Evolutionary conservation across 129 eudicot genomes (phyloP).

Genomic region (Scalesia atractyloides): DNA sequence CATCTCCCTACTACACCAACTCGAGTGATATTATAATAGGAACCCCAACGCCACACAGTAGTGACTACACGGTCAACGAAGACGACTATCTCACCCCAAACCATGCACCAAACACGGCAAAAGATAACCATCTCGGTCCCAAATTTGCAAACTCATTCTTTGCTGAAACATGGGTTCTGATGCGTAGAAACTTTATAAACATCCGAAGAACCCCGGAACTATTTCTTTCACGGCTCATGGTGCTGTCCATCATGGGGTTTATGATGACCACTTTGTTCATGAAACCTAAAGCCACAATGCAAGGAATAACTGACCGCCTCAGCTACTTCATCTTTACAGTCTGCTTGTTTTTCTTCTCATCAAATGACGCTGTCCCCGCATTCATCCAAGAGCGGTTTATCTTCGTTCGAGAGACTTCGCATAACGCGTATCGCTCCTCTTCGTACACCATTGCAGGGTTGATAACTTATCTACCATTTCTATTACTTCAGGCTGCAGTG

Average conservation of each 20-base stretch:
- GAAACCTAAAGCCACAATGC: constrained; percentile 41
- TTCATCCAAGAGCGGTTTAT: constrained; percentile 83
- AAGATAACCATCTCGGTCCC: constrained; percentile 50
- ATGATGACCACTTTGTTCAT: constrained; percentile 88
- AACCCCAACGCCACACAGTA: constrained; percentile 79
- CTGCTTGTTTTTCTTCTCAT: constrained; percentile 77
- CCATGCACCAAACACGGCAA: constrained; percentile 32
- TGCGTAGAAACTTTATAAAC: constrained; percentile 73
- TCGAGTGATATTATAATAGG: constrained; percentile 58
- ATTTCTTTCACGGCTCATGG: constrained; percentile 72
- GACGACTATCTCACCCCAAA: constrained; percentile 70
- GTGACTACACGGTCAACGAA: constrained; percentile 76
- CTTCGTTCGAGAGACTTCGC: constrained; percentile 79
- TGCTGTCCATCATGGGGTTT: constrained; percentile 70
- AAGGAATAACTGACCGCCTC: constrained; percentile 72
- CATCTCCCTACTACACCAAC: constrained; percentile 62
- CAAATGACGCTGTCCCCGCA: constrained; percentile 84
- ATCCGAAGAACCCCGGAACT: constrained; percentile 79
- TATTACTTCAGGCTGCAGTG: constrained; percentile 60
- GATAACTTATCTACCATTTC: constrained; percentile 70
- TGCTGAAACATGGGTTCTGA: constrained; percentile 64
- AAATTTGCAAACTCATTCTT: constrained; percentile 66
- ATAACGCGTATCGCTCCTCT: constrained; percentile 80
- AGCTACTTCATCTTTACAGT: constrained; percentile 86
- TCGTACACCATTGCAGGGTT: constrained; percentile 74